Conservation (phyloP, 768 basidiomycete genomes). For the Clathrus columnatus region DNA sequence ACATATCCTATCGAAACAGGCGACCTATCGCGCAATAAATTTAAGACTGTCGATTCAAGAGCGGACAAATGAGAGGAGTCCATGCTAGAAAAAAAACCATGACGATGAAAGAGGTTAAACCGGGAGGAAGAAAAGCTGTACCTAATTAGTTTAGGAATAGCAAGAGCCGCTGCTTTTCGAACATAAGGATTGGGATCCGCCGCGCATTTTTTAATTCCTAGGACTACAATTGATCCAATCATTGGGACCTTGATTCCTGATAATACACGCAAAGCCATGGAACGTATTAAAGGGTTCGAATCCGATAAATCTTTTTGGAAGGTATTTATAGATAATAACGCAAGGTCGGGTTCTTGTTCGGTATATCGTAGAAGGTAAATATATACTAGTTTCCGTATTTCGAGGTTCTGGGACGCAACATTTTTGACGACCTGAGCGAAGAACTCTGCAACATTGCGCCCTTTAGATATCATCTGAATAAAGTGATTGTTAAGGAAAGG, state of each 20-base stretch:
- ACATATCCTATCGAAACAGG: slow-evolving; percentile 85
- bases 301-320: slow-evolving; percentile 96
- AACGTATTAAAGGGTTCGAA: slow-evolving; percentile 85
- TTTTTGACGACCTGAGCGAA: slow-evolving; percentile 98
- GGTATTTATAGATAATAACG: slow-evolving; percentile 93
- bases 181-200: slow-evolving; percentile 92
- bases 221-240: slow-evolving; percentile 75
- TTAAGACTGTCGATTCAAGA: slow-evolving; percentile 59
- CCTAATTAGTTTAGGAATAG: slow-evolving; percentile 82
- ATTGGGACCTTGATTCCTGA: slow-evolving; percentile 87
- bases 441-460: slow-evolving; percentile 83
- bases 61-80: slow-evolving; percentile 64
- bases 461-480: slow-evolving; percentile 80
- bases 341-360: slow-evolving; percentile 87
- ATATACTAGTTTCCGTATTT: slow-evolving; percentile 94
- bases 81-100: slow-evolving; percentile 38
- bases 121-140: slow-evolving; percentile 24
- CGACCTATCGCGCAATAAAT: slow-evolving; percentile 62
- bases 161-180: slow-evolving; percentile 84
- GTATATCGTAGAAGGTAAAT: slow-evolving; percentile 95
- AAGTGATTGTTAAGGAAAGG: neutral
- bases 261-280: slow-evolving; percentile 90
- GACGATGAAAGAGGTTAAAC: slow-evolving; percentile 10
- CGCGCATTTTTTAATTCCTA: slow-evolving; percentile 89
- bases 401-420: slow-evolving; percentile 85